These are phyloP conservation scores for Zizania latifolia DNA, from an alignment of 176 grass and related monocot genomes.

Conservation along the genomic window DNA sequence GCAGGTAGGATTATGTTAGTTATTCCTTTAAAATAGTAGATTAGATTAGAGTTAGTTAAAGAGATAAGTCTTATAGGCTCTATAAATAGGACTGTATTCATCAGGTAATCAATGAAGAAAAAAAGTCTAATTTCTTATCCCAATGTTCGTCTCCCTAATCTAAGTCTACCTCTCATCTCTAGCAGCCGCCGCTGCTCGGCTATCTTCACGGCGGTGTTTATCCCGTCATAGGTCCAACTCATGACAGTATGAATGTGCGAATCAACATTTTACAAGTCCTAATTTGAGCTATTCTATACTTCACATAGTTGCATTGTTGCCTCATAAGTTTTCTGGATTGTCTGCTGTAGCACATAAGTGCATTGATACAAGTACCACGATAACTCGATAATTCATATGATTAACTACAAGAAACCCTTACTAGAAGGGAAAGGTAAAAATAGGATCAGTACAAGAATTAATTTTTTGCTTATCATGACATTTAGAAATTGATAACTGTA, in stretches of 20 bases:
- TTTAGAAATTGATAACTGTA: not conserved
- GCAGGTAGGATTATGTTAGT: no score
- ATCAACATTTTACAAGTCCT: not conserved
- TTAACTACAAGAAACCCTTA: not conserved
- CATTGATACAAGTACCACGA: not conserved
- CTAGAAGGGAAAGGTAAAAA: not conserved
- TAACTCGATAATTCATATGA: not conserved
- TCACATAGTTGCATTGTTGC: not conserved
- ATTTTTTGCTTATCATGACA: not conserved
- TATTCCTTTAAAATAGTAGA: no score
- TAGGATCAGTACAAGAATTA: not conserved
- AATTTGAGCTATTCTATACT: not conserved
- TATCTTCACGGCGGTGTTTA: no score
- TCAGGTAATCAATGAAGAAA: no score
- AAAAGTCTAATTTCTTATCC: no score
- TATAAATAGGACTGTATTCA: no score
- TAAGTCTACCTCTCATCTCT: no score
- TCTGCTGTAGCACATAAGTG: not conserved
- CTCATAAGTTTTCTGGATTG: not conserved
- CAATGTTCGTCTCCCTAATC: no score
- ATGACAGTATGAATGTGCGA: not conserved
- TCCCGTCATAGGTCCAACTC: no score
- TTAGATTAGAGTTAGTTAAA: no score
- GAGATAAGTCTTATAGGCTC: no score
- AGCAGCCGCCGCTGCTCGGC: no score